Conservation (phyloP, 1,139 yeast species). For the Casaregolazyma lundiana region DNA sequence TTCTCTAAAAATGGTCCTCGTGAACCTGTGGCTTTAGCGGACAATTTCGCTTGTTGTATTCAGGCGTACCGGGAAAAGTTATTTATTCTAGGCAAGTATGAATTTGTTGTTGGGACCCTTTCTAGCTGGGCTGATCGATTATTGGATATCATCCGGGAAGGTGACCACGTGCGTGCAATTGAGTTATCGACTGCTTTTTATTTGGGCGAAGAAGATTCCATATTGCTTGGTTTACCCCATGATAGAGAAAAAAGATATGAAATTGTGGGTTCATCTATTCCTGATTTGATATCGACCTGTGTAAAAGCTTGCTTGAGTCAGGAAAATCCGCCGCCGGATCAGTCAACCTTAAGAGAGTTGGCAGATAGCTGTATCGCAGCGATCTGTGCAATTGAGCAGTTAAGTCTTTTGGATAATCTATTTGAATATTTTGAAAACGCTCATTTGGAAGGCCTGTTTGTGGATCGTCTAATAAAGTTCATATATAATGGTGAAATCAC, state of each 20-base stretch:
- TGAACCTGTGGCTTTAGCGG: slow-evolving; percentile 30
- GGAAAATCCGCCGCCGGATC: slow-evolving; percentile 11
- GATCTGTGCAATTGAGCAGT: slow-evolving; percentile 36
- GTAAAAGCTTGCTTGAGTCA: slow-evolving; percentile 36
- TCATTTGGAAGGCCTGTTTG: slow-evolving; percentile 38
- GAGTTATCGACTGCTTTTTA: slow-evolving; percentile 52
- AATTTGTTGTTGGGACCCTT: slow-evolving; percentile 51
- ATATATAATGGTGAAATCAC: slow-evolving; percentile 46
- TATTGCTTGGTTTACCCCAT: slow-evolving; percentile 49
- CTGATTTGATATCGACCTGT: slow-evolving; percentile 53
- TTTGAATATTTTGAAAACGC: slow-evolving; percentile 44
- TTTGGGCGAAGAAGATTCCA: slow-evolving; percentile 45
- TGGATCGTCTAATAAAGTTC: slow-evolving; percentile 46
- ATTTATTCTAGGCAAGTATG: slow-evolving; percentile 47
- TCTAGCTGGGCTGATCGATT: slow-evolving; percentile 73
- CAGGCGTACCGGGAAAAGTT: slow-evolving; percentile 42
- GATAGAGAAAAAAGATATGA: slow-evolving; percentile 41
- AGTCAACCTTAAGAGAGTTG: slow-evolving; percentile 24
- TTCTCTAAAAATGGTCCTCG: slow-evolving; percentile 15
- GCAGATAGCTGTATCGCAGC: slow-evolving; percentile 41
- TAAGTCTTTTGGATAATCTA: slow-evolving; percentile 48
- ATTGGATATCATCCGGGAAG: slow-evolving; percentile 44
- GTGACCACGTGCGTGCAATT: slow-evolving; percentile 53
- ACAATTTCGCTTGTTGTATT: slow-evolving; percentile 37
- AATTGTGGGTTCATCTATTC: slow-evolving; percentile 51